These are phyloP conservation scores for Pythium plurisporium DNA, from an alignment of 352 stramenopile species.

Conservation along the genomic window DNA sequence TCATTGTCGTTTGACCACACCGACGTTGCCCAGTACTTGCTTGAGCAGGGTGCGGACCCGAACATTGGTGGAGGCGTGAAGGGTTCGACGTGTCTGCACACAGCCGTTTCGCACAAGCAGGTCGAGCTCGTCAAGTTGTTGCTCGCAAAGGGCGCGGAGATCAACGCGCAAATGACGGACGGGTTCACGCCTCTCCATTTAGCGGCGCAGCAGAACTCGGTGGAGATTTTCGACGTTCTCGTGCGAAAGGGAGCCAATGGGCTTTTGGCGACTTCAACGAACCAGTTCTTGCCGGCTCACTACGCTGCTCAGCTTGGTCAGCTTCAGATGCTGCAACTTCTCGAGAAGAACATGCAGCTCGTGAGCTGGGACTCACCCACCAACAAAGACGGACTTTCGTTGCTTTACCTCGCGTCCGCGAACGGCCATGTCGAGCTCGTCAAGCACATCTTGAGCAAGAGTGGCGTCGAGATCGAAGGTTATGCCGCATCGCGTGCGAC, in stretches of 20 bases:
- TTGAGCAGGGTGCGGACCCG: slow-evolving; percentile 26
- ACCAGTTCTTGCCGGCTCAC: slow-evolving; percentile 22
- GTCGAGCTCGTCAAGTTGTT: slow-evolving; percentile 20
- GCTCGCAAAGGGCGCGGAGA: slow-evolving; percentile 15
- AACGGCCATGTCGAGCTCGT: slow-evolving; percentile 23
- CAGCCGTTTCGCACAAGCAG: slow-evolving; percentile 24
- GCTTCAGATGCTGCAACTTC: slow-evolving; percentile 15
- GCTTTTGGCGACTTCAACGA: slow-evolving; percentile 13
- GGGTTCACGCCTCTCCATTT: slow-evolving; percentile 26
- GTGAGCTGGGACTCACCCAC: slow-evolving; percentile 22
- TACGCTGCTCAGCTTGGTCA: slow-evolving; percentile 25
- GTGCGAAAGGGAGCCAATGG: slow-evolving; percentile 21
- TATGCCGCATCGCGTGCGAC: slow-evolving; percentile 29
- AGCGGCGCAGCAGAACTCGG: slow-evolving; percentile 18
- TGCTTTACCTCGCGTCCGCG: slow-evolving; percentile 19
- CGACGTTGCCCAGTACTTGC: slow-evolving; percentile 14
- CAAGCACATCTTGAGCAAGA: slow-evolving; percentile 11
- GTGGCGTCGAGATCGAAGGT: slow-evolving; percentile 17
- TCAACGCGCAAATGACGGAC: slow-evolving; percentile 27
- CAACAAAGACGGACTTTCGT: slow-evolving; percentile 20
- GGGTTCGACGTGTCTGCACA: slow-evolving; percentile 23
- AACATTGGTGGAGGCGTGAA: slow-evolving; percentile 21
- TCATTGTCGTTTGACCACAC: slow-evolving; percentile 23
- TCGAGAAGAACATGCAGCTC: slow-evolving; percentile 23
- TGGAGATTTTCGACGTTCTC: slow-evolving; percentile 19